Conservation (phyloP, 441 rosid genomes). For the Adansonia grandidieri region DNA sequence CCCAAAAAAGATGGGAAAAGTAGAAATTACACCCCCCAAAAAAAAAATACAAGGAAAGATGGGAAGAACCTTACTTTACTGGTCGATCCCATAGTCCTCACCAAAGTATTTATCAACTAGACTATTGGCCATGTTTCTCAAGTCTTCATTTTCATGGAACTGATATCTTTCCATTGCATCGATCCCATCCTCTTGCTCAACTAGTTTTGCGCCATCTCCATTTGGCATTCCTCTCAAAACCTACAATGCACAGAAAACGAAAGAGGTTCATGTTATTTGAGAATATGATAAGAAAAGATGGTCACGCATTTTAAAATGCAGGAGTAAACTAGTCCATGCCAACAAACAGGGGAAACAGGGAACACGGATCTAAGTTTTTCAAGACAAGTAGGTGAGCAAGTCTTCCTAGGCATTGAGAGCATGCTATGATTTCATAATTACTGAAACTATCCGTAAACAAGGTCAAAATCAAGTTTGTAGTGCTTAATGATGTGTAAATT, state of each 20-base stretch:
- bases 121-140: slow-evolving; percentile 92
- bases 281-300: not conserved
- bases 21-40: slow-evolving; percentile 4
- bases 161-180: slow-evolving; percentile 95
- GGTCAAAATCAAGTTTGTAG: not conserved
- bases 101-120: slow-evolving; percentile 88
- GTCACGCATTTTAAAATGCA: not conserved
- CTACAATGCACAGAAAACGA: slow-evolving; percentile 39
- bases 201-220: slow-evolving; percentile 79
- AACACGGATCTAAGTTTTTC: not conserved
- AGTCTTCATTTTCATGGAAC: slow-evolving; percentile 91
- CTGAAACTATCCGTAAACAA: not conserved
- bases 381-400: not conserved
- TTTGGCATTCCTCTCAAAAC: slow-evolving; percentile 94
- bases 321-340: not conserved
- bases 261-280: not conserved
- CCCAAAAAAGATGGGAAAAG: slow-evolving; percentile 14
- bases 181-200: slow-evolving; percentile 92
- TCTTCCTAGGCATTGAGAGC: not conserved
- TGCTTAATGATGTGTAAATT: not conserved
- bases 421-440: not conserved
- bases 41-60: not conserved
- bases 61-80: too few species aligned
- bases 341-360: not conserved
- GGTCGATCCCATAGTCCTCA: slow-evolving; percentile 83